A percentile compares a stretch with the other conserved stretches of the same genome.
Evolutionary conservation across 768 basidiomycete genomes (phyloP).

Genomic region (Suillus sp.): DNA sequence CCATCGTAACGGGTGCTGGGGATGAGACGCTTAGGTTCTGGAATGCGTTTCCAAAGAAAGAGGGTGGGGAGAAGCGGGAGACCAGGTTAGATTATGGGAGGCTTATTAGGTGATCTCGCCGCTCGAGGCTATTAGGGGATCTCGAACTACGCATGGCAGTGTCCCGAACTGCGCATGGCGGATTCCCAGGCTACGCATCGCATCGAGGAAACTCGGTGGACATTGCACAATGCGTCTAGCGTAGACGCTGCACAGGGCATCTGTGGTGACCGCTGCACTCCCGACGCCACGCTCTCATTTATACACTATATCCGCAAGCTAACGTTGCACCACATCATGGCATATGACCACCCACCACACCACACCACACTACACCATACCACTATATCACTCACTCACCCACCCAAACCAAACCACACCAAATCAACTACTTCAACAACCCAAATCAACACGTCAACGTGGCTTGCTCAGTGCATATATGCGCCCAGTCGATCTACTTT

Average conservation of each 20-base stretch:
- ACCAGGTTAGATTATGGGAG: slow-evolving; percentile 49
- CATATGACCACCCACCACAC: slow-evolving; percentile 5
- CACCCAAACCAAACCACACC: background rate
- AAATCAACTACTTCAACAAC: background rate
- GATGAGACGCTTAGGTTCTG: slow-evolving; percentile 97
- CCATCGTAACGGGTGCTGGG: slow-evolving; percentile 96
- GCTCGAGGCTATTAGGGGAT: background rate
- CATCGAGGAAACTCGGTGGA: background rate
- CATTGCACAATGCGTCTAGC: background rate
- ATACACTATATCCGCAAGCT: slow-evolving; percentile 7
- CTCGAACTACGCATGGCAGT: background rate
- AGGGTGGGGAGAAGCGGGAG: slow-evolving; percentile 40
- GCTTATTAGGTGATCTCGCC: slow-evolving; percentile 46
- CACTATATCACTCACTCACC: background rate
- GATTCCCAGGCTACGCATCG: background rate
- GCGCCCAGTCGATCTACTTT: background rate
- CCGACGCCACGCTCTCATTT: background rate
- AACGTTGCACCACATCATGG: slow-evolving; percentile 2
- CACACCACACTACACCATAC: no score
- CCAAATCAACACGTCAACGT: background rate
- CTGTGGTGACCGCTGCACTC: background rate
- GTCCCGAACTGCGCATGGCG: background rate
- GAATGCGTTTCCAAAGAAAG: slow-evolving; percentile 92
- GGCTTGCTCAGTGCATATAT: slow-evolving; percentile 3
- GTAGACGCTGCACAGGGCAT: background rate